These are phyloP conservation scores for Hypomontagnella monticulosa DNA, from an alignment of 495 filamentous ascomycete species.

Conservation along the genomic window DNA sequence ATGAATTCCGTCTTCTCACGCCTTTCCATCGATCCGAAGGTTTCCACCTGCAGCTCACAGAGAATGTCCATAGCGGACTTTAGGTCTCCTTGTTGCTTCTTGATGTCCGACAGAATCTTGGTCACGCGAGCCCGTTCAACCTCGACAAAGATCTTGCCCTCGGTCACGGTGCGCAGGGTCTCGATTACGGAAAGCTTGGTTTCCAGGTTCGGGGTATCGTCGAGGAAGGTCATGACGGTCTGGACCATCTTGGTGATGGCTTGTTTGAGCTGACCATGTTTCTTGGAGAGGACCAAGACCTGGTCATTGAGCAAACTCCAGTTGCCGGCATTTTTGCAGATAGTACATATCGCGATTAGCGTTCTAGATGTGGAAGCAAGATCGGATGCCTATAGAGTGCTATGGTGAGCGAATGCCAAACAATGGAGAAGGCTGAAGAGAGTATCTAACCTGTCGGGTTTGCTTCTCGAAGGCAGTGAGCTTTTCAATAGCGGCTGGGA, in stretches of 20 bases:
- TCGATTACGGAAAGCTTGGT: slow-evolving; percentile 93
- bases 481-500: slow-evolving; percentile 90
- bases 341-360: slow-evolving; percentile 85
- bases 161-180: slow-evolving; percentile 93
- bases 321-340: slow-evolving; percentile 91
- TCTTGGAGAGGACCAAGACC: slow-evolving; percentile 94
- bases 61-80: slow-evolving; percentile 90
- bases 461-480: slow-evolving; percentile 92
- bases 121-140: slow-evolving; percentile 96
- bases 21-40: slow-evolving; percentile 96
- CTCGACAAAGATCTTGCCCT: slow-evolving; percentile 99
- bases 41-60: slow-evolving; percentile 98
- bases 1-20: slow-evolving; percentile 99
- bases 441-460: slow-evolving; percentile 79
- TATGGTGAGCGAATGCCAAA: slow-evolving; percentile 31
- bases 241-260: slow-evolving; percentile 99
- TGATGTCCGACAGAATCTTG: slow-evolving; percentile 93
- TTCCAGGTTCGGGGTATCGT: slow-evolving; percentile 78
- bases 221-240: slow-evolving; percentile 90
- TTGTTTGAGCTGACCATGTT: slow-evolving; percentile 99
- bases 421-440: background rate
- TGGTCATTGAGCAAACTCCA: slow-evolving; percentile 97
- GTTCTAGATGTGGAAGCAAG: slow-evolving; percentile 92
- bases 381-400: slow-evolving; percentile 77
- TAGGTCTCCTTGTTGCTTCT: slow-evolving; percentile 91